Conservation (phyloP, 768 basidiomycete genomes). For the Tremella fuciformis region DNA sequence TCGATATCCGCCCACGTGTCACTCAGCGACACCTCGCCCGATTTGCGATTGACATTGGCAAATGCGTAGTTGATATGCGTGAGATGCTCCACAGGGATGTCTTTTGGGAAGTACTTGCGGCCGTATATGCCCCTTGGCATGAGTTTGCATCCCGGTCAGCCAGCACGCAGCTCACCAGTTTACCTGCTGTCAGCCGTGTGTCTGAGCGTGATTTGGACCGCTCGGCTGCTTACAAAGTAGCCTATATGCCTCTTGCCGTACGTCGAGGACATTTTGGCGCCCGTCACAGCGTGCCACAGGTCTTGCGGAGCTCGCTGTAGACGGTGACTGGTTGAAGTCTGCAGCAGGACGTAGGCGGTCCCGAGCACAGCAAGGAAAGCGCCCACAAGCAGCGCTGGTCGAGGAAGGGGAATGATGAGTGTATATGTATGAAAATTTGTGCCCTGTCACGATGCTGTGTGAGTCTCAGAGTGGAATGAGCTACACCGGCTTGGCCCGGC, state of each 20-base stretch:
- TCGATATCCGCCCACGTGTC: constrained; percentile 92
- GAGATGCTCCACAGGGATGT: constrained; percentile 77
- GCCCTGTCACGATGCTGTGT: no score
- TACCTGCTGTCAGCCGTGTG: not conserved
- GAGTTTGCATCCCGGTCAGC: not conserved
- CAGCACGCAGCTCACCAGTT: not conserved
- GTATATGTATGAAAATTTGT: no score
- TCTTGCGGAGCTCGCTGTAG: no score
- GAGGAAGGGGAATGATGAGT: no score
- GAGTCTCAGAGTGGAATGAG: no score
- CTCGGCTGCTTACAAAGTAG: not conserved
- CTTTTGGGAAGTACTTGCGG: constrained; percentile 80
- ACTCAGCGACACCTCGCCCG: constrained; percentile 81
- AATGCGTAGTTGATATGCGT: constrained; percentile 94
- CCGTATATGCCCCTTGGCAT: constrained; percentile 80
- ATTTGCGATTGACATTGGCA: constrained; percentile 76
- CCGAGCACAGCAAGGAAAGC: no score
- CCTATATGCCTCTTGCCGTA: constrained; percentile 1
- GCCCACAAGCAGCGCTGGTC: no score
- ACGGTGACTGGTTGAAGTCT: no score
- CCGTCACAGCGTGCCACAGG: no score
- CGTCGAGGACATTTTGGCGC: no score
- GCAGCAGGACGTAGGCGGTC: no score
- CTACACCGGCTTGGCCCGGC: no score
- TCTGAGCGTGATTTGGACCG: not conserved